Evolutionary conservation across 2,329 filamentous ascomycete genomes (phyloP), one percentile per base, ranked within the genome.

Genomic region (Colletotrichum tropicicola): DNA sequence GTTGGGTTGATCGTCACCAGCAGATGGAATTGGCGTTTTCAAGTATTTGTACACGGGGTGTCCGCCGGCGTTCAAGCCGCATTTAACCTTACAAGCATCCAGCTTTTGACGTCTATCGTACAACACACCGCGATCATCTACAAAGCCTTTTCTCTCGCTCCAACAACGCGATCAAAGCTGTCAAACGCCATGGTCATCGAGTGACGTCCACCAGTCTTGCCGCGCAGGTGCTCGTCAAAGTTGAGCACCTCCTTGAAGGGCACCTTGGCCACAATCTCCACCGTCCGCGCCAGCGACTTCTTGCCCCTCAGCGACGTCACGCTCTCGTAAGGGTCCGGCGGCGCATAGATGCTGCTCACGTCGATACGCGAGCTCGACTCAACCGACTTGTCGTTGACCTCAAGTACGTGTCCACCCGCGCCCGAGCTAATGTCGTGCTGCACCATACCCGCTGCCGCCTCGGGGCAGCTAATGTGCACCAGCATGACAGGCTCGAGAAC

Each of bases 171-270:
- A 53, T 87, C 85, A 69, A 88, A 87, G 6, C 82, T 85, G 68
- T 87, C 85, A 70, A 87, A 83, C 4, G 84, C 80, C 85, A 89
- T 85, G 1, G 84, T 86, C 74, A 89, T 80, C 5, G 84, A 82
- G 72, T 89, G 87, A 2, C 96, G 85, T 0, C 96, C 96, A 3
- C 91, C 92, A 4, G 95, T 99, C 81, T 97, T 85, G 78, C 93
- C 94, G 55, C 96, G 85, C 68, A 99, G 79, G 74, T 97, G 92
- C 75, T 93, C 93, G 70, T 98, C 83, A 77, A 98, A 99, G 43
- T 95, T 92, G 35, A 98, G 90, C 93, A 98, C 98, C 78, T 98
- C 95, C 79, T 96, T 97, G 71, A 98, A 83, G 30, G 96, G 96
- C 27, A 98, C 95, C 72, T 92, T 89, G 21, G 94, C 96, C 10